A percentile compares a stretch with the other conserved stretches of the same genome.
Conservation (phyloP, 1,284 basidiomycete species). For the Wolfiporia cocos region DNA sequence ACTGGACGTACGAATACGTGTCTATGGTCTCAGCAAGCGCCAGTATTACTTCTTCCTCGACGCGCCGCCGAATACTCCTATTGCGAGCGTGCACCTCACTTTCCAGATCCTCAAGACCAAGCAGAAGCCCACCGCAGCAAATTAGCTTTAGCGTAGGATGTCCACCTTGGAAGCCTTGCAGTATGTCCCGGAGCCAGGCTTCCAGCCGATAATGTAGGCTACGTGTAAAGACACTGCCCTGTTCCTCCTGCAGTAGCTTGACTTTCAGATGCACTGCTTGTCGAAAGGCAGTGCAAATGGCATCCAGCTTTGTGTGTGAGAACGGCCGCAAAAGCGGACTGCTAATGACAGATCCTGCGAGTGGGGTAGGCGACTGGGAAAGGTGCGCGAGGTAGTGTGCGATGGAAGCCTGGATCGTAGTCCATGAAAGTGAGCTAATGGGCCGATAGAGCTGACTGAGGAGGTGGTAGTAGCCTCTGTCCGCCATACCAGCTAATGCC, state of each 20-base stretch:
- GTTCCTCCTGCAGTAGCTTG: slow-evolving; percentile 31
- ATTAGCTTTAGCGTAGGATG: slow-evolving; percentile 52
- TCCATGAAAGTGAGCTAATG: slow-evolving; percentile 38
- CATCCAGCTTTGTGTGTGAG: slow-evolving; percentile 40
- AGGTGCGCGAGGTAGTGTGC: slow-evolving; percentile 56
- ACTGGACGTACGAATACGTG: slow-evolving; percentile 32
- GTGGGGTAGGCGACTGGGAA: slow-evolving; percentile 50
- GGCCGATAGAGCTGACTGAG: slow-evolving; percentile 51
- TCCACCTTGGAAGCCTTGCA: slow-evolving; percentile 60
- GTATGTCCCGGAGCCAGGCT: slow-evolving; percentile 50
- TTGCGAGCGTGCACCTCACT: slow-evolving; percentile 20
- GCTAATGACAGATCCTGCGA: slow-evolving; percentile 59
- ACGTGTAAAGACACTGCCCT: slow-evolving; percentile 36
- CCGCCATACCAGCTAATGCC: too few relatives aligned
- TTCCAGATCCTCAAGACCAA: slow-evolving; percentile 54
- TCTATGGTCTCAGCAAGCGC: slow-evolving; percentile 70
- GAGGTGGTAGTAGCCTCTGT: slow-evolving; percentile 45
- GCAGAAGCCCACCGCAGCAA: slow-evolving; percentile 54
- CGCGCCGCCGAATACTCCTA: slow-evolving; percentile 24
- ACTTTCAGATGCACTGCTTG: slow-evolving; percentile 57
- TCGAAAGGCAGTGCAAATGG: slow-evolving; percentile 52
- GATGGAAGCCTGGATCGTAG: slow-evolving; percentile 52
- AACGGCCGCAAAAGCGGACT: slow-evolving; percentile 48
- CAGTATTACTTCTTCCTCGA: slow-evolving; percentile 62
- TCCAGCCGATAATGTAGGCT: slow-evolving; percentile 34